Conservation (phyloP, 352 stramenopile genomes). For the Phytophthora constricta region DNA sequence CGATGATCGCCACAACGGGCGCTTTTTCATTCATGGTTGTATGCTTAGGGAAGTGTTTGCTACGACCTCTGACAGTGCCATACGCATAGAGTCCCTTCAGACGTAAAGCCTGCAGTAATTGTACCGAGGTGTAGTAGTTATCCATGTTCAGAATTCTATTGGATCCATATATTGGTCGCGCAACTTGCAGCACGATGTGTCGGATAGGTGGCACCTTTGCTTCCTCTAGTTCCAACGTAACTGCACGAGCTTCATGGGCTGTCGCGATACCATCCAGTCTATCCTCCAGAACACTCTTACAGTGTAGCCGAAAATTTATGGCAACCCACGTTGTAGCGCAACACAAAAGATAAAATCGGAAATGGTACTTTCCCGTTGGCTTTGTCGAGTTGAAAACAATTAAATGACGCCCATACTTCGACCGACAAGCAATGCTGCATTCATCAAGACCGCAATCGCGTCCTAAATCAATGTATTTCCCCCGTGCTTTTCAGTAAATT, state of each 20-base stretch:
- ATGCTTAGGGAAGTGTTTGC: neutral
- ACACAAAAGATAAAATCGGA: neutral
- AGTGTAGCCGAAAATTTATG: neutral
- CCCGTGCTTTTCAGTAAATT: conserved; percentile 12
- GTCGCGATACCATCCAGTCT: neutral
- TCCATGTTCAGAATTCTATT: neutral
- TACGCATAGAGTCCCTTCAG: neutral
- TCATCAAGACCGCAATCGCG: conserved; percentile 36
- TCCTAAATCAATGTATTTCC: conserved; percentile 19
- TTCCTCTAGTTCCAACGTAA: neutral
- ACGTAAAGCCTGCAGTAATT: neutral
- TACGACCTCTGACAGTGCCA: neutral
- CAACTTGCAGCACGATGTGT: neutral
- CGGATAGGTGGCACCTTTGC: neutral
- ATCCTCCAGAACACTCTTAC: neutral
- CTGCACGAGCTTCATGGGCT: neutral
- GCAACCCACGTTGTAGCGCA: neutral
- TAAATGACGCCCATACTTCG: conserved; percentile 24
- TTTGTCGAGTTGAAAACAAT: conserved; percentile 37
- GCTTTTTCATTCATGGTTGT: neutral
- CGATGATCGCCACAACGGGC: neutral
- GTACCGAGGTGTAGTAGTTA: neutral
- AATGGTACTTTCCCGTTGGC: conserved; percentile 27
- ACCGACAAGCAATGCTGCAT: conserved; percentile 30
- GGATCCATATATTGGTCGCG: neutral